Conservation (phyloP, 306 rosid species). For the Parietaria judaica region DNA sequence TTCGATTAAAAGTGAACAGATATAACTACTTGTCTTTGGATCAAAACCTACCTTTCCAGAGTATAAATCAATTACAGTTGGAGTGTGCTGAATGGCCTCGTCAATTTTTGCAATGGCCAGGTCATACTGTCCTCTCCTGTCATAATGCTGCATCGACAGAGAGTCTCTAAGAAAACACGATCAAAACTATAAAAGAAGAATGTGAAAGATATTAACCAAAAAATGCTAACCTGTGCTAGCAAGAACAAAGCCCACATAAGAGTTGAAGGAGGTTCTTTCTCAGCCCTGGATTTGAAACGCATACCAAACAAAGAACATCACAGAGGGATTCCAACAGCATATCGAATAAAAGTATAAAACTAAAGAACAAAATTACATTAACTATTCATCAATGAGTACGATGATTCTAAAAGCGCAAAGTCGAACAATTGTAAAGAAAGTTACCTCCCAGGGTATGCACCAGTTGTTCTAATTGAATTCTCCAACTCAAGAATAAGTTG, state of each 20-base stretch:
- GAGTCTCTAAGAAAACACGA: slow-evolving; percentile 15
- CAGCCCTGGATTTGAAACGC: slow-evolving; percentile 35
- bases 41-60: slow-evolving; percentile 67
- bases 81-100: slow-evolving; percentile 85
- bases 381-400: not conserved
- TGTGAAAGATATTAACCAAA: not conserved
- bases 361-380: not conserved
- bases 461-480: slow-evolving; percentile 48
- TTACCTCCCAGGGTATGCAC: slow-evolving; percentile 81
- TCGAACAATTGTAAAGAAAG: no score
- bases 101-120: slow-evolving; percentile 71
- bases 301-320: slow-evolving; percentile 14
- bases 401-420: no score
- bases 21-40: not conserved
- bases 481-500: slow-evolving; percentile 76
- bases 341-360: not conserved
- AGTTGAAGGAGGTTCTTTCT: slow-evolving; percentile 91
- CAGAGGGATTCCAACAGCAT: slow-evolving; percentile 4
- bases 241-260: slow-evolving; percentile 89
- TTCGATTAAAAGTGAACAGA: not conserved
- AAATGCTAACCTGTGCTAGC: slow-evolving; percentile 73
- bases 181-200: slow-evolving; percentile 1
- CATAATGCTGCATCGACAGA: slow-evolving; percentile 78
- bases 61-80: slow-evolving; percentile 92
- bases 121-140: slow-evolving; percentile 75